Conservation (phyloP, 139 green algal species). For the Haematococcus sp. region DNA sequence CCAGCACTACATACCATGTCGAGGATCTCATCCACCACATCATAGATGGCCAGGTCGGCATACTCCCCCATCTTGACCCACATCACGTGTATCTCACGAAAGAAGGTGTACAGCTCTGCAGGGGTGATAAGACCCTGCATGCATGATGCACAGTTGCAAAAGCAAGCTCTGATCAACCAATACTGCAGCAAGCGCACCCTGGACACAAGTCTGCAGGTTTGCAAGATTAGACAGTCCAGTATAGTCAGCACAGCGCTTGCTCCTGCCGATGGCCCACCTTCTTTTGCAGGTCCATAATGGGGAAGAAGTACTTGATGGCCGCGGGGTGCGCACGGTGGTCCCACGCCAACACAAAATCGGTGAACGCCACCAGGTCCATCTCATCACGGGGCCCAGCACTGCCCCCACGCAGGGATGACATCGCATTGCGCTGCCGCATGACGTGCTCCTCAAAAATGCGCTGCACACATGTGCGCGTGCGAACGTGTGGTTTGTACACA, state of each 20-base stretch:
- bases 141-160: not conserved
- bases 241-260: too few relatives aligned
- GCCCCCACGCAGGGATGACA: conserved; percentile 2
- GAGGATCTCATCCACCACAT: conserved; percentile 52
- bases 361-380: conserved; percentile 72
- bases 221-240: not conserved
- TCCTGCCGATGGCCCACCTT: too few relatives aligned
- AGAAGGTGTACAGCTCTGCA: conserved; percentile 45
- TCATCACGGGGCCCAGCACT: conserved; percentile 20
- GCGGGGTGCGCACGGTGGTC: conserved; percentile 50
- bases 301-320: conserved; percentile 70
- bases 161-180: too few relatives aligned
- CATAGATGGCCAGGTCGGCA: conserved; percentile 41
- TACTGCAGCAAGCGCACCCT: too few relatives aligned
- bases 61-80: conserved; percentile 45
- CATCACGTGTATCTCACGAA: conserved; percentile 42
- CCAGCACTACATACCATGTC: conserved; percentile 52
- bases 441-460: conserved; percentile 72
- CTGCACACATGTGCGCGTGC: not conserved
- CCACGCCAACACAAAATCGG: conserved; percentile 74
- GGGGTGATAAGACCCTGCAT: conserved; percentile 22
- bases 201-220: too few relatives aligned
- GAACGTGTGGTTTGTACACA: too few relatives aligned
- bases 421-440: conserved; percentile 13
- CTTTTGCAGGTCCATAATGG: conserved; percentile 66